Percentiles rank a stretch among this genome's conserved stretches.
Conservation (phyloP, 139 green algal genomes). For the Medakamo hakoo region DNA sequence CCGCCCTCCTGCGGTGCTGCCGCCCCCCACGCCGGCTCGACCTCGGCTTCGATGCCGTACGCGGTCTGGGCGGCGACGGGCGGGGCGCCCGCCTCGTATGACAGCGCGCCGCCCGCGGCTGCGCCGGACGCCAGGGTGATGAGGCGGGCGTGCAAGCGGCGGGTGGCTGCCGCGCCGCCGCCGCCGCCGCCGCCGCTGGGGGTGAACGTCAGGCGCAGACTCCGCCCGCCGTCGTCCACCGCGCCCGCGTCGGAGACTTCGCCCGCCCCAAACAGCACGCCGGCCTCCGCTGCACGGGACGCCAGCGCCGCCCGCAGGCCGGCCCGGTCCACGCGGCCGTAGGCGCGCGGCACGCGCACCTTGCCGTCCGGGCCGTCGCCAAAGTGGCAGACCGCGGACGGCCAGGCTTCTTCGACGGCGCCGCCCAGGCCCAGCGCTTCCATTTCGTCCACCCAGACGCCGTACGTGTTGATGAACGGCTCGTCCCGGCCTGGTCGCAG, state of each 20-base stretch:
- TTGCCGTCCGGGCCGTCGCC: conserved; percentile 29
- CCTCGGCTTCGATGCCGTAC: conserved; percentile 77
- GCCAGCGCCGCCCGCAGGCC: conserved; percentile 58
- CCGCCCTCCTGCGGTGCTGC: too few species aligned
- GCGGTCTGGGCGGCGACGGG: conserved; percentile 50
- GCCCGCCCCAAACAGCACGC: conserved; percentile 45
- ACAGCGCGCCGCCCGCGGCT: conserved; percentile 48
- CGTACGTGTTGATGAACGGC: conserved; percentile 81
- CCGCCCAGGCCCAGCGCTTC: conserved; percentile 76
- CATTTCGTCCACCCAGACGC: conserved; percentile 97
- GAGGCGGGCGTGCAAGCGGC: neutral
- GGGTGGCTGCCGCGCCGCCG: neutral
- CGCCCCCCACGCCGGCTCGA: conserved; percentile 2
- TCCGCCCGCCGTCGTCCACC: neutral
- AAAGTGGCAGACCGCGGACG: conserved; percentile 69
- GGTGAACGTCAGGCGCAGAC: too few species aligned
- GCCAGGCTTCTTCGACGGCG: conserved; percentile 71
- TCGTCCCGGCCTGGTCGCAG: neutral
- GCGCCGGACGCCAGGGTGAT: conserved; percentile 58
- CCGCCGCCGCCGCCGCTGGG: neutral
- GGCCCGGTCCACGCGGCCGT: conserved; percentile 74
- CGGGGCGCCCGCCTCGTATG: conserved; percentile 12
- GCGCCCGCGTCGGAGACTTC: conserved; percentile 37
- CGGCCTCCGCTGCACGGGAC: conserved; percentile 10
- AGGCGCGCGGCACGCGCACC: conserved; percentile 64